phyloP scores from a whole-genome alignment of 2,329 filamentous ascomycete genomes.

The Nigrospora sphaerica region DNA sequence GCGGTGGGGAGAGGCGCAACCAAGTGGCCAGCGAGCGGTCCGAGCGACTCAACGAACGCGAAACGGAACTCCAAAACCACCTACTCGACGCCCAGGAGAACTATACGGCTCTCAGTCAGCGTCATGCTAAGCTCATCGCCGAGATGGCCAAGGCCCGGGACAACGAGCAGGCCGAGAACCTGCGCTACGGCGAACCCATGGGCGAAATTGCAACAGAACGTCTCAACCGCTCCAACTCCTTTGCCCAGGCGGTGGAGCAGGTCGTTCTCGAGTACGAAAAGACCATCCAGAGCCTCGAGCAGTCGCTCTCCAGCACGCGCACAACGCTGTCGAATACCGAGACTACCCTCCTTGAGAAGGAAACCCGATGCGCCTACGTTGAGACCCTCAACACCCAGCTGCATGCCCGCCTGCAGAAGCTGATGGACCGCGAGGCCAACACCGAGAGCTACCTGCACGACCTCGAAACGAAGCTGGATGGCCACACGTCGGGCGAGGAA shows the following conservation, averaged over 20 bases:
- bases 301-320: slow-evolving; percentile 83
- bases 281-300: slow-evolving; percentile 90
- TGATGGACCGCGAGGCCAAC: slow-evolving; percentile 83
- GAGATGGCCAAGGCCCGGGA: slow-evolving; percentile 86
- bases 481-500: slow-evolving; percentile 85
- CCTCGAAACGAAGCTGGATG: slow-evolving; percentile 82
- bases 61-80: slow-evolving; percentile 88
- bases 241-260: slow-evolving; percentile 91
- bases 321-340: slow-evolving; percentile 78
- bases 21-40: slow-evolving; percentile 58
- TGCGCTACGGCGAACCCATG: slow-evolving; percentile 52
- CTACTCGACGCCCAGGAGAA: slow-evolving; percentile 90
- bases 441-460: slow-evolving; percentile 92
- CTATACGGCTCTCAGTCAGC: slow-evolving; percentile 82
- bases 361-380: slow-evolving; percentile 86
- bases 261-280: slow-evolving; percentile 97
- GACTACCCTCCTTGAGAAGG: slow-evolving; percentile 81
- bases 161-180: slow-evolving; percentile 53
- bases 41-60: slow-evolving; percentile 76
- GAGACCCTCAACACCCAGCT: slow-evolving; percentile 90
- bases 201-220: slow-evolving; percentile 80
- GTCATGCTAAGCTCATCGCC: slow-evolving; percentile 91
- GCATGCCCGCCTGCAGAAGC: slow-evolving; percentile 82
- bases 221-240: slow-evolving; percentile 89
- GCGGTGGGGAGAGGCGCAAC: slow-evolving; percentile 49